Evolutionary conservation across 306 rosid genomes (phyloP).

Genomic region (Glycine tomentella): DNA sequence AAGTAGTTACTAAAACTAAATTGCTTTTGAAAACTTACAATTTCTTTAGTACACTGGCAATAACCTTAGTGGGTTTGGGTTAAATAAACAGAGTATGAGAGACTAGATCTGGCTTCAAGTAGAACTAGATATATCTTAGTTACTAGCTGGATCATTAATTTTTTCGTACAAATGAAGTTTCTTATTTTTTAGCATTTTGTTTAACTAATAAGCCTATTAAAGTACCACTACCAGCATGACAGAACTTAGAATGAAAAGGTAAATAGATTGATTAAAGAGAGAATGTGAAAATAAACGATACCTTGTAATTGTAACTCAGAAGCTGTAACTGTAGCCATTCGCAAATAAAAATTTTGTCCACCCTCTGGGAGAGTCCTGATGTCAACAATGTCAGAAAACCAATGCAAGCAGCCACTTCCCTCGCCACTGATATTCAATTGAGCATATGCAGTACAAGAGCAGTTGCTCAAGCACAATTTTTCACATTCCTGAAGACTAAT

Average conservation of each 20-base stretch:
- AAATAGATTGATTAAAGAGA: background rate
- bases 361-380: background rate
- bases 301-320: conserved; percentile 16
- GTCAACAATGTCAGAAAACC: conserved; percentile 49
- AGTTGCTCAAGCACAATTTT: conserved; percentile 42
- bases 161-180: too few relatives aligned
- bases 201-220: background rate
- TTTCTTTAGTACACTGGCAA: too few relatives aligned
- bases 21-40: too few relatives aligned
- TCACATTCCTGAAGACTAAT: conserved; percentile 36
- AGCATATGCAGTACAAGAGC: conserved; percentile 50
- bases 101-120: too few relatives aligned
- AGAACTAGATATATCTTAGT: too few relatives aligned
- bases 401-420: conserved; percentile 54
- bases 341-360: conserved; percentile 33
- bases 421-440: conserved; percentile 25
- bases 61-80: too few relatives aligned
- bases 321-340: background rate
- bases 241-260: background rate
- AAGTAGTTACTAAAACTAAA: too few relatives aligned
- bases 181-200: background rate
- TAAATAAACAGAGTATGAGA: too few relatives aligned
- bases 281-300: background rate
- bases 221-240: background rate
- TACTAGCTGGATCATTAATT: too few relatives aligned